Percentiles rank a stretch among this genome's conserved stretches.
Conservation (phyloP, 495 filamentous ascomycete genomes). For the Lophium mytilinum region DNA sequence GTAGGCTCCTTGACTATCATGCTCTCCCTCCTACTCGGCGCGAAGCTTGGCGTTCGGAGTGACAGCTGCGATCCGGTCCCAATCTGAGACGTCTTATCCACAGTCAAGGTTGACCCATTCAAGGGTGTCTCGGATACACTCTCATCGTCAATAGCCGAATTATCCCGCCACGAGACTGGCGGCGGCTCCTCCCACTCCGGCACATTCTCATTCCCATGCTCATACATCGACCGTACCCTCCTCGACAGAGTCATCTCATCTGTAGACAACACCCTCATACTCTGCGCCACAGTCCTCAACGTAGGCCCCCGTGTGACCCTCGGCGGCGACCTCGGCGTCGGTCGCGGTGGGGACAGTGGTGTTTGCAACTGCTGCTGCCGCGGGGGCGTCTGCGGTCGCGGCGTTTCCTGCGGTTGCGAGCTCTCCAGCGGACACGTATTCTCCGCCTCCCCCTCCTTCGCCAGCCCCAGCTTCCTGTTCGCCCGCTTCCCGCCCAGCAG, state of each 20-base stretch:
- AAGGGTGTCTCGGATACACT: conserved; percentile 36
- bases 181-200: conserved; percentile 42
- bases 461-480: conserved; percentile 19
- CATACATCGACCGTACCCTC: conserved; percentile 88
- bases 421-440: conserved; percentile 2
- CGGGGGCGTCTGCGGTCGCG: not conserved
- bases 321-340: conserved; percentile 29
- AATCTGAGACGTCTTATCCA: conserved; percentile 4
- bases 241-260: conserved; percentile 81
- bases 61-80: conserved; percentile 1
- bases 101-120: conserved; percentile 15
- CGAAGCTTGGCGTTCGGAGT: conserved; percentile 3
- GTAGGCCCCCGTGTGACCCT: conserved; percentile 32
- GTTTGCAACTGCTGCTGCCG: not conserved
- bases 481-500: conserved; percentile 50
- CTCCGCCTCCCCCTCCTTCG: conserved; percentile 8
- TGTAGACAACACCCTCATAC: conserved; percentile 50
- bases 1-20: conserved; percentile 43
- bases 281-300: conserved; percentile 32
- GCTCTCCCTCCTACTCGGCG: conserved; percentile 14
- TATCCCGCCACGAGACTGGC: conserved; percentile 52
- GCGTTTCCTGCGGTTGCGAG: conserved; percentile 9
- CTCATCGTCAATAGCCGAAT: conserved; percentile 36
- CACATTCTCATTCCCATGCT: conserved; percentile 55
- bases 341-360: conserved; percentile 1